phyloP scores from a whole-genome alignment of 83 land plant genomes.

The Diphasiastrum complanatum region DNA sequence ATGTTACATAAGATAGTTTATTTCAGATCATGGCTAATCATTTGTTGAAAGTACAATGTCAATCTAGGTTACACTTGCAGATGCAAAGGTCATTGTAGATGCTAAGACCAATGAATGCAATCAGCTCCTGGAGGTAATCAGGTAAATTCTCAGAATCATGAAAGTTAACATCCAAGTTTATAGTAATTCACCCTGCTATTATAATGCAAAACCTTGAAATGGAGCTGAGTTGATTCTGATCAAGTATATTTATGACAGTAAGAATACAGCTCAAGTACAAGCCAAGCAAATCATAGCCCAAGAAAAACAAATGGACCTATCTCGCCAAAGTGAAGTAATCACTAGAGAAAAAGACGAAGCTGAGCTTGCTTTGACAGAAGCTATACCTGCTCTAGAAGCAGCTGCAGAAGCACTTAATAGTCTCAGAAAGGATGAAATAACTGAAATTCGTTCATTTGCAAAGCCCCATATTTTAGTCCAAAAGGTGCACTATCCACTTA shows the following conservation, averaged over 20 bases:
- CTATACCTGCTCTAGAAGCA: slow-evolving; percentile 38
- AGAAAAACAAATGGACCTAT: slow-evolving; percentile 26
- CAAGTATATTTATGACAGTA: slow-evolving; percentile 15
- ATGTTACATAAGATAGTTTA: no score
- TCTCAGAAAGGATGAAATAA: slow-evolving; percentile 37
- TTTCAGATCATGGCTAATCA: no score
- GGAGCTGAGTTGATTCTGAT: background rate
- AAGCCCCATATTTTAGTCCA: slow-evolving; percentile 39
- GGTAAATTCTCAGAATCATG: background rate
- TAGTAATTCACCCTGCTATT: background rate
- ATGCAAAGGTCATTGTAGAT: slow-evolving; percentile 38
- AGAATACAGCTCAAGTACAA: slow-evolving; percentile 27
- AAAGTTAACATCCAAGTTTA: background rate
- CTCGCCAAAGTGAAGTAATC: slow-evolving; percentile 29
- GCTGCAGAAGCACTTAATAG: slow-evolving; percentile 42
- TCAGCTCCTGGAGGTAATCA: slow-evolving; percentile 32
- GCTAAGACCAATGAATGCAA: slow-evolving; percentile 37
- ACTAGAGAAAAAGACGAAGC: slow-evolving; percentile 35
- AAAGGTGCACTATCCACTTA: slow-evolving; percentile 9
- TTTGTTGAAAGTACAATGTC: no score
- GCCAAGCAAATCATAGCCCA: slow-evolving; percentile 34
- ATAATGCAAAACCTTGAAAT: background rate
- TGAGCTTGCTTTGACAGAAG: slow-evolving; percentile 34
- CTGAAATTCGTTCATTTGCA: slow-evolving; percentile 41
- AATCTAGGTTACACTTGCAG: slow-evolving; percentile 33